These are phyloP conservation scores for Hansenula lynferdii DNA, from an alignment of 1,139 yeast species.

Conservation along the genomic window DNA sequence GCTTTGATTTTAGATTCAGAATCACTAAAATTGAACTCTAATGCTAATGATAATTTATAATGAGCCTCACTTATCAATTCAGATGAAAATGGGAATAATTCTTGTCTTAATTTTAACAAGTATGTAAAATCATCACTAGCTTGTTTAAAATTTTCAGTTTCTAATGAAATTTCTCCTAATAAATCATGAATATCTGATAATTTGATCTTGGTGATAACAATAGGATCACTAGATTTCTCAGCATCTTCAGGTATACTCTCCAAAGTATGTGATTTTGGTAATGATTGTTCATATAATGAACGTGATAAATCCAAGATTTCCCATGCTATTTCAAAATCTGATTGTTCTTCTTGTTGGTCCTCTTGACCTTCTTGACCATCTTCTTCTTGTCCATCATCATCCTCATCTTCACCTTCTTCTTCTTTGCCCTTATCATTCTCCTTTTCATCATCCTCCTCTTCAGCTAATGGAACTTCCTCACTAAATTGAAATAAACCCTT, in stretches of 20 bases:
- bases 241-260: slow-evolving; percentile 31
- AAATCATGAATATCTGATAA: slow-evolving; percentile 75
- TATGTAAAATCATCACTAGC: slow-evolving; percentile 63
- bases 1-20: slow-evolving; percentile 46
- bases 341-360: slow-evolving; percentile 45
- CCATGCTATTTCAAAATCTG: slow-evolving; percentile 87
- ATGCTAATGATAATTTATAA: slow-evolving; percentile 75
- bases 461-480: slow-evolving; percentile 45
- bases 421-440: slow-evolving; percentile 29
- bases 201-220: slow-evolving; percentile 39
- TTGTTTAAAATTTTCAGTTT: slow-evolving; percentile 77
- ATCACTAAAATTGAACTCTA: slow-evolving; percentile 62
- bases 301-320: slow-evolving; percentile 76
- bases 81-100: slow-evolving; percentile 43
- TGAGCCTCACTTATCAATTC: slow-evolving; percentile 73
- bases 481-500: slow-evolving; percentile 46
- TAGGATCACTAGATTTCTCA: slow-evolving; percentile 29
- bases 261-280: slow-evolving; percentile 12
- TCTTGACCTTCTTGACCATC: slow-evolving; percentile 20
- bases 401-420: slow-evolving; percentile 29
- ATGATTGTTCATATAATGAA: slow-evolving; percentile 44
- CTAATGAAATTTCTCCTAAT: slow-evolving; percentile 85
- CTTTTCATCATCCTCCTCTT: slow-evolving; percentile 36
- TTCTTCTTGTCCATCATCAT: slow-evolving; percentile 23
- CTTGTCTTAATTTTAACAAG: slow-evolving; percentile 50